Conservation (phyloP, 2,329 filamentous ascomycete species). For the Apiospora hydei region DNA sequence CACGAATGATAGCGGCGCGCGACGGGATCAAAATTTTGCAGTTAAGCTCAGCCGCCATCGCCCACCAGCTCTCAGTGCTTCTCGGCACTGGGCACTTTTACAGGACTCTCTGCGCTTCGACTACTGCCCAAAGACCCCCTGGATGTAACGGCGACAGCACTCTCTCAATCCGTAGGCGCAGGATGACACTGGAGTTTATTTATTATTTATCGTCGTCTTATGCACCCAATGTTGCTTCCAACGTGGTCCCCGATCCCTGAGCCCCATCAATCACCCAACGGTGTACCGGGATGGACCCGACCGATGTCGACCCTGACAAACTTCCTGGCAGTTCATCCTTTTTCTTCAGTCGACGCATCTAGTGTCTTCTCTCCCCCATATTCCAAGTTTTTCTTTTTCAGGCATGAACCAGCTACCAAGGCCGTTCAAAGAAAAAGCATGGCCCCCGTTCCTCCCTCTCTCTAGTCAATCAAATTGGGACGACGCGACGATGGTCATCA, state of each 20-base stretch:
- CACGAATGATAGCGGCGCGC: not conserved
- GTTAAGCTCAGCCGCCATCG: not conserved
- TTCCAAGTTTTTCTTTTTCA: constrained; percentile 9
- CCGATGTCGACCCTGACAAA: not conserved
- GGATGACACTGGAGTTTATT: not conserved
- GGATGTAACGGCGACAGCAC: constrained; percentile 13
- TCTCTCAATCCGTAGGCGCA: not conserved
- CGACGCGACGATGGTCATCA: constrained; percentile 2
- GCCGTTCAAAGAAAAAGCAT: constrained; percentile 1
- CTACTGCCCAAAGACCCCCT: constrained; percentile 17
- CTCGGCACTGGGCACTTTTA: not conserved
- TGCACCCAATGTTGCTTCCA: not conserved
- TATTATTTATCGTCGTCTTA: constrained; percentile 1
- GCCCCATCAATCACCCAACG: constrained; percentile 2
- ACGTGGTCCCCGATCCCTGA: constrained; percentile 13
- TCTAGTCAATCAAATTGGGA: not conserved
- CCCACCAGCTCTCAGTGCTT: not conserved
- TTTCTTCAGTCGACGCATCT: constrained; percentile 13
- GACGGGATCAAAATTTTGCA: not conserved
- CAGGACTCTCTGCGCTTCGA: not conserved
- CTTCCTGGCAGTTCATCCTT: constrained; percentile 9
- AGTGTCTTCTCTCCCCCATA: constrained; percentile 5
- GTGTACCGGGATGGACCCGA: constrained; percentile 9
- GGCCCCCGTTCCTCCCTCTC: too few relatives aligned
- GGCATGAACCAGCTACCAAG: constrained; percentile 10